Conservation (phyloP, 306 rosid genomes). For the Macrotyloma uniflorum region DNA sequence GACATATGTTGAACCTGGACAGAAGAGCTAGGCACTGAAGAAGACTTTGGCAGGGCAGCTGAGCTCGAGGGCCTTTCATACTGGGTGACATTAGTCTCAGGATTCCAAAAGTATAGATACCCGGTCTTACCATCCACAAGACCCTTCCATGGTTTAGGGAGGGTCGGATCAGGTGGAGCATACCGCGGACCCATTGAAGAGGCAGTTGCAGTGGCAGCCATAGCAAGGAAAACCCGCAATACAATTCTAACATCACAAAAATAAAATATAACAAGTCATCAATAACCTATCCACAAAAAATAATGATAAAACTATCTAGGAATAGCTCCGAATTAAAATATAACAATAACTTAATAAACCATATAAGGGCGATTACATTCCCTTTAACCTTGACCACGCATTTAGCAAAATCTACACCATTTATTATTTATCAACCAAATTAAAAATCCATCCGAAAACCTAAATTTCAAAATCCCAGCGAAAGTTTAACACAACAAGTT, state of each 20-base stretch:
- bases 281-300: not conserved
- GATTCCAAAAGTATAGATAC: slow-evolving; percentile 98
- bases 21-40: slow-evolving; percentile 75
- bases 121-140: slow-evolving; percentile 99
- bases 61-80: slow-evolving; percentile 77
- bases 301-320: not conserved
- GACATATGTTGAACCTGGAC: slow-evolving; percentile 76
- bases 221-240: slow-evolving; percentile 46
- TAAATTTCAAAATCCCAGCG: not conserved
- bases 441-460: slow-evolving; percentile 1
- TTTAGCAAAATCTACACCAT: slow-evolving; percentile 4
- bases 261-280: not conserved
- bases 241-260: slow-evolving; percentile 41
- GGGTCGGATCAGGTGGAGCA: slow-evolving; percentile 95
- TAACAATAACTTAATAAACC: not conserved
- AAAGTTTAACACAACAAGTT: not conserved
- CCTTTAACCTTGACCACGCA: not conserved
- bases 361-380: not conserved
- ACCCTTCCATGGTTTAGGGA: slow-evolving; percentile 96
- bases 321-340: not conserved
- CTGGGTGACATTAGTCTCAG: slow-evolving; percentile 95
- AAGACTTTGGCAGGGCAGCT: slow-evolving; percentile 54
- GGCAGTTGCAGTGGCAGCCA: slow-evolving; percentile 91
- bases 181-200: slow-evolving; percentile 80
- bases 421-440: slow-evolving; percentile 6